phyloP scores from a whole-genome alignment of 1,139 yeast genomes.

The Protomyces inouyei region DNA sequence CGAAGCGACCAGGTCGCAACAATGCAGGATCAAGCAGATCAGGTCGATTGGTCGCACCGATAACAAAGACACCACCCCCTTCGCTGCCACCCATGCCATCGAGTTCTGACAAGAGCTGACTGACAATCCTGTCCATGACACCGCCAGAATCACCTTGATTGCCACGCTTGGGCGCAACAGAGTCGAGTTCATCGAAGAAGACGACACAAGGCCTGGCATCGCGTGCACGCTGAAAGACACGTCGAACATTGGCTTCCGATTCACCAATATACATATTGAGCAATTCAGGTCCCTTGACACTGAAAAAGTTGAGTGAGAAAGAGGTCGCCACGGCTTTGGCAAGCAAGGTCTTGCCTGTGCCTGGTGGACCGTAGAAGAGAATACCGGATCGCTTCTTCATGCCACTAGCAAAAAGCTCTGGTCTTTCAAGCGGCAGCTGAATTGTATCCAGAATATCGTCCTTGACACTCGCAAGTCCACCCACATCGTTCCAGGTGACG shows the following conservation, averaged over 20 bases:
- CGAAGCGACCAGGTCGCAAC: conserved; percentile 91
- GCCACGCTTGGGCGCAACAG: conserved; percentile 96
- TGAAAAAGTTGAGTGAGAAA: conserved; percentile 89
- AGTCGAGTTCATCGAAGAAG: conserved; percentile 93
- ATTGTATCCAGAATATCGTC: conserved; percentile 91
- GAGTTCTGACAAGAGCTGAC: conserved; percentile 85
- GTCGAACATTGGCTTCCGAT: conserved; percentile 92
- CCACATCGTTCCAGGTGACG: conserved; percentile 93
- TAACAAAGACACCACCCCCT: conserved; percentile 95
- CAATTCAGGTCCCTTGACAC: conserved; percentile 85
- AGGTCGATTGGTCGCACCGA: conserved; percentile 95
- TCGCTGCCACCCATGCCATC: conserved; percentile 87
- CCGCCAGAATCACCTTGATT: conserved; percentile 93
- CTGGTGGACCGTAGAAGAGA: conserved; percentile 95
- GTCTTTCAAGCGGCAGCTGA: conserved; percentile 90
- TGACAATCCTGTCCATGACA: conserved; percentile 72
- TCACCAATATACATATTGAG: conserved; percentile 98
- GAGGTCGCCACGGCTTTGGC: conserved; percentile 97
- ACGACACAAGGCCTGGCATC: conserved; percentile 97
- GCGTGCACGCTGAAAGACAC: conserved; percentile 87
- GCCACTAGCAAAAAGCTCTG: conserved; percentile 80
- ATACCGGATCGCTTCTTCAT: conserved; percentile 89
- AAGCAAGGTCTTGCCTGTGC: conserved; percentile 89
- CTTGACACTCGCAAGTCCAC: conserved; percentile 83
- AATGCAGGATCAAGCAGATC: conserved; percentile 91